A percentile compares a stretch with the other conserved stretches of the same genome.
phyloP scores from a whole-genome alignment of 169 alveolate species.

The Cryptosporidium viatorum region DNA sequence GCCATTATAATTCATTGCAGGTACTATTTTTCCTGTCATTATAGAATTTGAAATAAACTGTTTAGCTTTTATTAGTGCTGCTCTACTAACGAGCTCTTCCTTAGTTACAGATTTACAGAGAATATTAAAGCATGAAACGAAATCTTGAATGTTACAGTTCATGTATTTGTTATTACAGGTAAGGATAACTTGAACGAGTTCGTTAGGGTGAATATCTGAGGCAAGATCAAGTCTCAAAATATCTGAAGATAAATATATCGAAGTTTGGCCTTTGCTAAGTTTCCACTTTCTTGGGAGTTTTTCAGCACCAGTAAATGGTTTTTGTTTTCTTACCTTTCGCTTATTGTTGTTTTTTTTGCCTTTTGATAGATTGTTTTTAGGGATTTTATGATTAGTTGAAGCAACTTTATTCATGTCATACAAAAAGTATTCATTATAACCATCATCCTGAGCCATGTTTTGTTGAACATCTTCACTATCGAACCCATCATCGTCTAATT shows the following conservation, averaged over 20 bases:
- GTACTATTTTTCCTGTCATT: neutral
- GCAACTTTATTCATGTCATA: constrained; percentile 9
- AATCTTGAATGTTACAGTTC: constrained; percentile 60
- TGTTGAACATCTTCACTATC: constrained; percentile 11
- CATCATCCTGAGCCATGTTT: neutral
- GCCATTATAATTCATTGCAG: neutral
- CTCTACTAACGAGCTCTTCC: constrained; percentile 45
- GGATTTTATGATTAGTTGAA: neutral
- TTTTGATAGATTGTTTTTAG: neutral
- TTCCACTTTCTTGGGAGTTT: constrained; percentile 54
- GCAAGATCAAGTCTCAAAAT: constrained; percentile 22
- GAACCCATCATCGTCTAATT: constrained; percentile 1
- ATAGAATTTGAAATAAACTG: constrained; percentile 47
- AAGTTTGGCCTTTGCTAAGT: constrained; percentile 61
- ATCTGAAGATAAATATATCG: constrained; percentile 56
- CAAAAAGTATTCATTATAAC: constrained; percentile 17
- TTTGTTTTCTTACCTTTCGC: neutral
- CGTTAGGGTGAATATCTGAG: constrained; percentile 35
- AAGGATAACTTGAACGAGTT: constrained; percentile 29
- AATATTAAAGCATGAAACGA: constrained; percentile 52
- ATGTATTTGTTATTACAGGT: constrained; percentile 59
- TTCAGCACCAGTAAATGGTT: constrained; percentile 51
- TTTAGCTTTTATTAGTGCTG: constrained; percentile 46
- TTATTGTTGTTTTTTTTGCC: neutral
- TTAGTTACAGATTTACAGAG: constrained; percentile 50